Base-by-base conservation (phyloP, 345 rosid species). In the Populus deltoides region DNA sequence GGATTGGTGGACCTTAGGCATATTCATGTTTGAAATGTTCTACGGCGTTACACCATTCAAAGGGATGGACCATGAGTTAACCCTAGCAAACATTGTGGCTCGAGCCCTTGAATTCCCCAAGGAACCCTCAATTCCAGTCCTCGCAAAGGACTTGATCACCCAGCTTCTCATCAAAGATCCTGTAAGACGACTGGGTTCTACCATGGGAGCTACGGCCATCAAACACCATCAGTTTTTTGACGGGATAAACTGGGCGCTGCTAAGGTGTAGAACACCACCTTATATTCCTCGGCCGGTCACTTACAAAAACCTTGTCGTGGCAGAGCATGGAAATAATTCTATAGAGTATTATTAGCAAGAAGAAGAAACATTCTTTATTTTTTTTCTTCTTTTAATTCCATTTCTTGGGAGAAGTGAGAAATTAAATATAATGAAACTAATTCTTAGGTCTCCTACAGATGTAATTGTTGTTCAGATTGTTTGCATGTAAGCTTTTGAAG, bases 1-100 rank as follows among this genome's bases (percentile, higher is more conserved):
- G 81, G 93, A 90, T 68, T 90, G 93, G 92, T 90, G 93, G 93
- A 88, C 93, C 24, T 49, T 90, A 13, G 93, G 93, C 15, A 77
- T 90, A 67, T 88, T 90, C 84, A 72, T 90, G 41, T 90, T 77
- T 33, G 92, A 90, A 77, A 75, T 90, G 78, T 85, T 88, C 73
- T 89, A 87, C 6, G 92, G 90, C 0, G 78, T 73, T 38, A 90
- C 93, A 0, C 93, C 93, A 7, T 90, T 88, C 38, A 89, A 85
- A 75, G 93, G 90, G 68, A 35, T 71, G 7, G 91, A 89, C 66
- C 83, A 90, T 63, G 93, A 90, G 81, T 5, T 89, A 29, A 89
- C 93, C 78, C 78, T 90, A 10, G 90, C 87, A 8, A 90, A 85
- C n/a, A 80, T 89, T 0, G 87, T 90, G 84, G 93, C 93, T 68